Percentiles rank a stretch among this genome's conserved stretches.
Conservation (phyloP, 2,329 filamentous ascomycete species). For the Corynespora cassiicola region DNA sequence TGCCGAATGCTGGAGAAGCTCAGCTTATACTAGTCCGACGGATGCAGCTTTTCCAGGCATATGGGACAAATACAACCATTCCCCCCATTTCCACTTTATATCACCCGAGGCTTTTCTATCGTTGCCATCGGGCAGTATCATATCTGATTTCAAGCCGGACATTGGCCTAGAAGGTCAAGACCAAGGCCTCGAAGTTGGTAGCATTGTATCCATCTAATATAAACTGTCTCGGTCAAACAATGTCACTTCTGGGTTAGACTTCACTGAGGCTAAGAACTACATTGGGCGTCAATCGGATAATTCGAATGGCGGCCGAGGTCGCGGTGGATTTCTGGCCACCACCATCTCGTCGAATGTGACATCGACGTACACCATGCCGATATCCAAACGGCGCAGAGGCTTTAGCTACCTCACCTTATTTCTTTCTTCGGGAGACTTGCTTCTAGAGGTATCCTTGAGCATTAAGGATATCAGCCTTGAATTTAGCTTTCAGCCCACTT, state of each 20-base stretch:
- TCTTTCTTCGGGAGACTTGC: constrained; percentile 43
- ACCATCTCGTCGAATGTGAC: constrained; percentile 43
- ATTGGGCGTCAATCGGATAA: constrained; percentile 52
- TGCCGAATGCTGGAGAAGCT: too few species aligned
- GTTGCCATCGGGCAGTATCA: too few species aligned
- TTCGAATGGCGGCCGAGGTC: constrained; percentile 47
- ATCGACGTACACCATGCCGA: constrained; percentile 52
- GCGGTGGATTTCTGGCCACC: constrained; percentile 55
- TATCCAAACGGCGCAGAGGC: constrained; percentile 56
- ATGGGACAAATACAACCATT: too few species aligned
- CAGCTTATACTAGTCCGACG: too few species aligned
- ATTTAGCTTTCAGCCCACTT: constrained; percentile 58
- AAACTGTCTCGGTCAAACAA: too few species aligned
- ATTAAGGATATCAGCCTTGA: constrained; percentile 51
- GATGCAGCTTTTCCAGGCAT: too few species aligned
- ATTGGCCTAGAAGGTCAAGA: too few species aligned
- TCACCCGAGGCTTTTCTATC: too few species aligned
- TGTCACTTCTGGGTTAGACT: constrained; percentile 48
- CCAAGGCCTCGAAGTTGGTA: constrained; percentile 65
- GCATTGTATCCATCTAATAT: constrained; percentile 61
- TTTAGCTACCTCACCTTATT: too few species aligned
- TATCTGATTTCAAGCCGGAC: too few species aligned
- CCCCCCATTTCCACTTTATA: too few species aligned
- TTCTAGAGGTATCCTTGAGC: too few species aligned
- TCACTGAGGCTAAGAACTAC: constrained; percentile 51